Percentiles rank a stretch among this genome's conserved stretches.
Evolutionary conservation across 345 rosid species (phyloP).

Genomic region (Passiflora organensis): DNA sequence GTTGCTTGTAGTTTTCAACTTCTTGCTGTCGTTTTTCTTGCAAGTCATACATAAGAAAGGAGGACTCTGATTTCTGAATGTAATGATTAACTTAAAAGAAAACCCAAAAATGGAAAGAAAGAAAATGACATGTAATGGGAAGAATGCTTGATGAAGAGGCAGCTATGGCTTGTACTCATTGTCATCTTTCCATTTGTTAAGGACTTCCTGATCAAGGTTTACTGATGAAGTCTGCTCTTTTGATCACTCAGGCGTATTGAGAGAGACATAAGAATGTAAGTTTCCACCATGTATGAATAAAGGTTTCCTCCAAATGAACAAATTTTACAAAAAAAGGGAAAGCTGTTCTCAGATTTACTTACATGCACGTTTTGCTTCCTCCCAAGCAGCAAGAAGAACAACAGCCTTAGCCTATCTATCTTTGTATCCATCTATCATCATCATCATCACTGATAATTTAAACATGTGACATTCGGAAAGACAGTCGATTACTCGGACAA

Average conservation of each 20-base stretch:
- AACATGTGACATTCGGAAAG: not conserved
- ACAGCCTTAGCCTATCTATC: slow-evolving; percentile 17
- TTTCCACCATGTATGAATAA: slow-evolving; percentile 9
- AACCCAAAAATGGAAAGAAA: too few species aligned
- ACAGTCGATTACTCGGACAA: slow-evolving; percentile 8
- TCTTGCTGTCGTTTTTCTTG: not conserved
- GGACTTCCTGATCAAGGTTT: too few species aligned
- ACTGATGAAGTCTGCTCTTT: too few species aligned
- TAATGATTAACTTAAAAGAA: too few species aligned
- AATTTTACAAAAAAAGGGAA: slow-evolving; percentile 29
- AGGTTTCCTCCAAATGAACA: slow-evolving; percentile 15
- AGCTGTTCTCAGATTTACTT: slow-evolving; percentile 58
- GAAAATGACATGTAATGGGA: too few species aligned
- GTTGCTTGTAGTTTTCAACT: not conserved
- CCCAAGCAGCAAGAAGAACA: slow-evolving; percentile 20
- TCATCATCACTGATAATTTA: slow-evolving; percentile 1
- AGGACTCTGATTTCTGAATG: too few species aligned
- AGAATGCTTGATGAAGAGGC: too few species aligned
- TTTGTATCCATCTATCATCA: slow-evolving; percentile 16
- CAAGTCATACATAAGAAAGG: not conserved
- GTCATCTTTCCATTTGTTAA: too few species aligned
- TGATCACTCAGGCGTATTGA: too few species aligned
- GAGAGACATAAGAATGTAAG: not conserved
- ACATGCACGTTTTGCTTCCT: slow-evolving; percentile 44
- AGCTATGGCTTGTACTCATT: too few species aligned